These are phyloP conservation scores for Globisporangium paddicum DNA, from an alignment of 352 stramenopile species.

Conservation along the genomic window DNA sequence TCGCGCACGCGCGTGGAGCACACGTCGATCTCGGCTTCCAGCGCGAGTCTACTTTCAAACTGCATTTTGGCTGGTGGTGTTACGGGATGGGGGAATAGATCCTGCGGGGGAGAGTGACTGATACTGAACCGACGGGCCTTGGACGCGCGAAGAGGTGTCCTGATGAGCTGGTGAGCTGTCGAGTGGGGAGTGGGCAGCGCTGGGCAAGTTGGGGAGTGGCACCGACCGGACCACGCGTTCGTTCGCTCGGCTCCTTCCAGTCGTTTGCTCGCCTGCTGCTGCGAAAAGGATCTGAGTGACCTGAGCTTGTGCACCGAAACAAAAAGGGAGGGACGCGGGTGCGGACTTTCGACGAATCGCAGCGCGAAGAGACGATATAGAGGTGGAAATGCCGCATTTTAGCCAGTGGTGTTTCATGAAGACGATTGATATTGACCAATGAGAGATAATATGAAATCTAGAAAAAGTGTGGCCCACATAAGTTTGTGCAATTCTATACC, in stretches of 20 bases:
- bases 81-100: not conserved
- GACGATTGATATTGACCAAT: not conserved
- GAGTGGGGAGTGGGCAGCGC: not conserved
- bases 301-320: not conserved
- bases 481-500: not conserved
- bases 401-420: not conserved
- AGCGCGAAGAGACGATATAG: not conserved
- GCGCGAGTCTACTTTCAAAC: constrained; percentile 32
- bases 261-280: not conserved
- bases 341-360: not conserved
- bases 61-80: constrained; percentile 24
- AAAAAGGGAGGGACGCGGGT: not conserved
- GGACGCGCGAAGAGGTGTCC: not conserved
- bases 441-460: not conserved
- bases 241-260: not conserved
- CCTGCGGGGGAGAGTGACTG: not conserved
- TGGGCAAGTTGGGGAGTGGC: not conserved
- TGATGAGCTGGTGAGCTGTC: not conserved
- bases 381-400: not conserved
- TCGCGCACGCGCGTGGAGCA: constrained; percentile 45
- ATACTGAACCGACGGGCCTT: not conserved
- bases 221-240: no score
- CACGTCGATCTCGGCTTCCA: constrained; percentile 56
- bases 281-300: not conserved
- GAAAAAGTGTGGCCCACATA: not conserved